Percentiles rank a stretch among this genome's conserved stretches.
Evolutionary conservation across 2,329 filamentous ascomycete genomes (phyloP).

Genomic region (Sarocladium brachiariae): DNA sequence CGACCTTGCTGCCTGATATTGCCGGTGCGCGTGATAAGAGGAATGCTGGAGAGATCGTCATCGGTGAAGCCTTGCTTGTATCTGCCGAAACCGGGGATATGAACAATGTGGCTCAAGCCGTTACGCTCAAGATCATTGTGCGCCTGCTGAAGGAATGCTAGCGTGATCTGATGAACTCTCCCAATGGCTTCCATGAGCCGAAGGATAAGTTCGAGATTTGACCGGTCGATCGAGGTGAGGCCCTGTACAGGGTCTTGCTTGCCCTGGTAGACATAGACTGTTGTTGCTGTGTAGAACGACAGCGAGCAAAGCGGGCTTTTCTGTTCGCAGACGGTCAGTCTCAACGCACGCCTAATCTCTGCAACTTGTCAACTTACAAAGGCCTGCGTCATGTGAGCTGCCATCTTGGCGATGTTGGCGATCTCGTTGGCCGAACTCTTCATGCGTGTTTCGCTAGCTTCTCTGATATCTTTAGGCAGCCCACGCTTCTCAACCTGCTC

Average conservation of each 20-base stretch:
- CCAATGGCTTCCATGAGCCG: constrained; percentile 72
- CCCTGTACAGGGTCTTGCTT: constrained; percentile 57
- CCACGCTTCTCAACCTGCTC: constrained; percentile 72
- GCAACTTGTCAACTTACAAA: constrained; percentile 47
- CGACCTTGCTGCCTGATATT: not conserved
- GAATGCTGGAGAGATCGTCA: not conserved
- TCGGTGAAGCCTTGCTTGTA: constrained; percentile 20
- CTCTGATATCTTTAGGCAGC: constrained; percentile 56
- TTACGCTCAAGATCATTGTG: constrained; percentile 68
- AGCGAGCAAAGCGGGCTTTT: constrained; percentile 48
- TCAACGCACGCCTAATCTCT: not conserved
- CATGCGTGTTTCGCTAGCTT: constrained; percentile 65
- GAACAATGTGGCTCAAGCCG: constrained; percentile 29
- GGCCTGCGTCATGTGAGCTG: constrained; percentile 58
- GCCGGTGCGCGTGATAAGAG: not conserved
- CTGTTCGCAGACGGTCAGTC: constrained; percentile 14
- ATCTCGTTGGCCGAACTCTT: constrained; percentile 79
- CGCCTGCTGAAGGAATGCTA: constrained; percentile 78
- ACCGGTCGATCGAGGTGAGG: constrained; percentile 39
- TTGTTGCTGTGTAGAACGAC: constrained; percentile 76
- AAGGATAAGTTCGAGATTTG: constrained; percentile 67
- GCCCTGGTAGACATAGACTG: constrained; percentile 75
- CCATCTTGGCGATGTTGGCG: constrained; percentile 72
- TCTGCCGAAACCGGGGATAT: constrained; percentile 28
- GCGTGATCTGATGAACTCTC: constrained; percentile 66